A percentile compares a stretch with the other conserved stretches of the same genome.
Conservation (phyloP, 305 asterid species). For the Rubia occidens region DNA sequence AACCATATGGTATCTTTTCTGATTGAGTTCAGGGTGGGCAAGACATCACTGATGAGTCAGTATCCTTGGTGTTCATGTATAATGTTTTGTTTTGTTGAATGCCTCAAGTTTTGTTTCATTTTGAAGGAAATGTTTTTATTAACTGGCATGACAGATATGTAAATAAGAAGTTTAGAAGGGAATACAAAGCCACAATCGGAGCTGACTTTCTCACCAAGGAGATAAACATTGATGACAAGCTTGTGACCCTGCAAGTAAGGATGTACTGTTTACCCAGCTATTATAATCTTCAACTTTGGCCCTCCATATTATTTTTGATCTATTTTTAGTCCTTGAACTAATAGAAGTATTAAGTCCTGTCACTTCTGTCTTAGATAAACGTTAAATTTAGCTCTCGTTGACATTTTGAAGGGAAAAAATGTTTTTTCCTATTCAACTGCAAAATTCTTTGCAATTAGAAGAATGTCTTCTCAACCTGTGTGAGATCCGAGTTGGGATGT, state of each 20-base stretch:
- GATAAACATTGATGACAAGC: constrained; percentile 52
- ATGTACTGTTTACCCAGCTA: not conserved
- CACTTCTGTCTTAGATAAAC: no score
- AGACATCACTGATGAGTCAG: constrained; percentile 67
- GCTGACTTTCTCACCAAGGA: constrained; percentile 70
- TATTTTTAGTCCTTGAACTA: no score
- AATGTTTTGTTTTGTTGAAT: not conserved
- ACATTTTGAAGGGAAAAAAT: no score
- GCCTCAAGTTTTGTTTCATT: not conserved
- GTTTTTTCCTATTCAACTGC: no score
- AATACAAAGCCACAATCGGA: constrained; percentile 67
- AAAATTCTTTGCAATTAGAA: no score
- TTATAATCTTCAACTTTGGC: no score
- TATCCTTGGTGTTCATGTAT: constrained; percentile 31
- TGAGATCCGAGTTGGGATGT: no score
- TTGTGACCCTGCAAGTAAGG: constrained; percentile 53
- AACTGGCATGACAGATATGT: constrained; percentile 43
- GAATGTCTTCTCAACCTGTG: no score
- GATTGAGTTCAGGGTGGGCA: constrained; percentile 56
- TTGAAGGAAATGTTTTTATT: not conserved
- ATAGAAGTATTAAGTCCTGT: no score
- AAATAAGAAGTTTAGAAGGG: constrained; percentile 52
- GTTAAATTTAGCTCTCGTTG: no score
- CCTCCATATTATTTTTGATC: no score
- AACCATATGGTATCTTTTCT: constrained; percentile 8